Evolutionary conservation across 1,284 basidiomycete species (phyloP).

Genomic region (Neotropicomus parvogracilis): DNA sequence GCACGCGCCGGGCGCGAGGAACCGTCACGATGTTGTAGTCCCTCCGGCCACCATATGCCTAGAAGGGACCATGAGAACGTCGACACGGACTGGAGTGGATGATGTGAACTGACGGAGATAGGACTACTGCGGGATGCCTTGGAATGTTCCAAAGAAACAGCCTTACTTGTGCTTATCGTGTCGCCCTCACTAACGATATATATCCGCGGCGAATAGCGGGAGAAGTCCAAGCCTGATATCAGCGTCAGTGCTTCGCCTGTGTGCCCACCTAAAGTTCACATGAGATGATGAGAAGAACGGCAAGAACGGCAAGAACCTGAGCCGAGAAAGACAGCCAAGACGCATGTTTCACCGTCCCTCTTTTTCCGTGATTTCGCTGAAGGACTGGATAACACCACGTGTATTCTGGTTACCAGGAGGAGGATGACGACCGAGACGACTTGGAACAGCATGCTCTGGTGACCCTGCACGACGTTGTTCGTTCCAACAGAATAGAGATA

Average conservation of each 20-base stretch:
- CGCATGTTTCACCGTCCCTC: conserved; percentile 31
- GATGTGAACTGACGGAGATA: conserved; percentile 18
- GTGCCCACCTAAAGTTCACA: conserved; percentile 73
- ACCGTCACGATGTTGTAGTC: conserved; percentile 59
- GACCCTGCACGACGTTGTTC: not conserved
- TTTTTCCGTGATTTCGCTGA: conserved; percentile 15
- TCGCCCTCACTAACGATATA: conserved; percentile 89
- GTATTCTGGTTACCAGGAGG: conserved; percentile 22
- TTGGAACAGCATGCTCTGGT: conserved; percentile 20
- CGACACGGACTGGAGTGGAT: not conserved
- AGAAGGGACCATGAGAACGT: conserved; percentile 11
- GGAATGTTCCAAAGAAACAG: conserved; percentile 56
- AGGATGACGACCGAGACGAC: conserved; percentile 5
- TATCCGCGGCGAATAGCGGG: conserved; percentile 70
- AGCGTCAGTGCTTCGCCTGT: conserved; percentile 85
- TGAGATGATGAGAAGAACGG: conserved; percentile 1
- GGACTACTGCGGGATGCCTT: conserved; percentile 26
- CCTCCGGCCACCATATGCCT: conserved; percentile 15
- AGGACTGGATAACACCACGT: conserved; percentile 15
- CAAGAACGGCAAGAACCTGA: conserved; percentile 42
- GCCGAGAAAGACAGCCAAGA: conserved; percentile 56
- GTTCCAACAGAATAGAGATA: not conserved
- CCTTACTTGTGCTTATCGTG: conserved; percentile 72
- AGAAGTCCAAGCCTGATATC: conserved; percentile 72
- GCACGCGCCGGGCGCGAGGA: conserved; percentile 83